A percentile compares a stretch with the other conserved stretches of the same genome.
Evolutionary conservation across 176 grass and related monocot species (phyloP).

Genomic region (Zoysia japonica): DNA sequence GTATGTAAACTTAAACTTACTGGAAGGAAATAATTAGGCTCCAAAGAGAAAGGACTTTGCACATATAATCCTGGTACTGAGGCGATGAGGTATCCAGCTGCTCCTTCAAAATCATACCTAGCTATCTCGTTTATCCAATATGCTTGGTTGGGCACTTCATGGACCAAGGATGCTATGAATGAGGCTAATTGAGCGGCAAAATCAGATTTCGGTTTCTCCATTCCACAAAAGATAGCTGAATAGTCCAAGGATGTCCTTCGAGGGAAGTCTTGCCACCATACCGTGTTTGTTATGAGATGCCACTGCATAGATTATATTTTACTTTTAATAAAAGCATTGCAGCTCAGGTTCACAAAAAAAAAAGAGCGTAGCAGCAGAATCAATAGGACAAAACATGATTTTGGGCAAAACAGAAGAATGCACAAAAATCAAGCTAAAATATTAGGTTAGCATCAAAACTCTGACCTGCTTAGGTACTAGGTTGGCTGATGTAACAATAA

Average conservation of each 20-base stretch:
- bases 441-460: not conserved
- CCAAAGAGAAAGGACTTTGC: slow-evolving; percentile 49
- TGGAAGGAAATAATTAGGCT: slow-evolving; percentile 61
- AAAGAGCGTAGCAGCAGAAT: slow-evolving; percentile 9
- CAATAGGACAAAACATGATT: not conserved
- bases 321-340: slow-evolving; percentile 9
- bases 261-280: slow-evolving; percentile 93
- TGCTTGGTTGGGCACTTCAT: slow-evolving; percentile 67
- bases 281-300: slow-evolving; percentile 76
- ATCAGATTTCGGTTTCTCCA: slow-evolving; percentile 56
- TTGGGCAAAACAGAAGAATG: slow-evolving; percentile 28
- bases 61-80: slow-evolving; percentile 74
- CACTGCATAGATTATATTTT: slow-evolving; percentile 61
- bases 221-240: slow-evolving; percentile 59
- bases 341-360: too few species aligned
- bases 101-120: slow-evolving; percentile 75
- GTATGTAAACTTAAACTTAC: slow-evolving; percentile 49
- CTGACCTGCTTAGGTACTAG: slow-evolving; percentile 77
- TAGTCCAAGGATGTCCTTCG: slow-evolving; percentile 53
- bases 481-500: slow-evolving; percentile 87
- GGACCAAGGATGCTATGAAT: slow-evolving; percentile 69
- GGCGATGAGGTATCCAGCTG: slow-evolving; percentile 67
- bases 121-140: slow-evolving; percentile 79
- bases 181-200: slow-evolving; percentile 80
- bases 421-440: slow-evolving; percentile 22